These are phyloP conservation scores for Talaromyces atroroseus DNA, from an alignment of 2,329 filamentous ascomycete genomes.

Conservation along the genomic window DNA sequence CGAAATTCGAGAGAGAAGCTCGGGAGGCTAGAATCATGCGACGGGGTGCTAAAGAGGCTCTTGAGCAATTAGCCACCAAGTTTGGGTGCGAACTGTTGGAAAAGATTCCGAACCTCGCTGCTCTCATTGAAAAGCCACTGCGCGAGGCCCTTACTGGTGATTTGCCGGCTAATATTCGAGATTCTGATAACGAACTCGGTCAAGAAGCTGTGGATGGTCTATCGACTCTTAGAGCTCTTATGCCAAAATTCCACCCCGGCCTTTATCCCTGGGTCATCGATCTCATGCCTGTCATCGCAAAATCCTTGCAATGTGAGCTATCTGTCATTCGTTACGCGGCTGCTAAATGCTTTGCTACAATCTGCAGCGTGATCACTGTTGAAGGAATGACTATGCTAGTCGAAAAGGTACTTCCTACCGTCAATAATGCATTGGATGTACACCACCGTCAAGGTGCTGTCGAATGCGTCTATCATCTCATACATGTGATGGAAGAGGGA, in stretches of 20 bases:
- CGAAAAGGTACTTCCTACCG: constrained; percentile 83
- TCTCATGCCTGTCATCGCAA: constrained; percentile 79
- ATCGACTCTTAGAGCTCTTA: constrained; percentile 84
- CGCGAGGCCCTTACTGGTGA: constrained; percentile 65
- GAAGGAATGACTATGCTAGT: constrained; percentile 95
- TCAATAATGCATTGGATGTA: constrained; percentile 83
- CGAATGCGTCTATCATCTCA: constrained; percentile 93
- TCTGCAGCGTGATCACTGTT: constrained; percentile 93
- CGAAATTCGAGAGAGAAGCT: constrained; percentile 82
- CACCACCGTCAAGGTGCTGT: constrained; percentile 88
- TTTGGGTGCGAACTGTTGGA: constrained; percentile 74
- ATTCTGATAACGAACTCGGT: constrained; percentile 69
- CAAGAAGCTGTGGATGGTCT: constrained; percentile 92
- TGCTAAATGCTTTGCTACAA: constrained; percentile 92
- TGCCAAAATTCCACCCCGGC: constrained; percentile 75
- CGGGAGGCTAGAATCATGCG: constrained; percentile 84
- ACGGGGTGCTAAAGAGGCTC: constrained; percentile 85
- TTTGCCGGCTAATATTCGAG: constrained; percentile 66
- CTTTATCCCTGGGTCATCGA: constrained; percentile 76
- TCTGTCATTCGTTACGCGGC: constrained; percentile 95
- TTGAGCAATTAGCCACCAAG: constrained; percentile 76
- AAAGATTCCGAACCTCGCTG: constrained; percentile 75
- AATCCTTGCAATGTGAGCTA: constrained; percentile 77
- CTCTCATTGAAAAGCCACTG: constrained; percentile 77
- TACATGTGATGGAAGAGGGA: constrained; percentile 94